Evolutionary conservation across 352 stramenopile genomes (phyloP).

Genomic region (Phytophthora sojae): DNA sequence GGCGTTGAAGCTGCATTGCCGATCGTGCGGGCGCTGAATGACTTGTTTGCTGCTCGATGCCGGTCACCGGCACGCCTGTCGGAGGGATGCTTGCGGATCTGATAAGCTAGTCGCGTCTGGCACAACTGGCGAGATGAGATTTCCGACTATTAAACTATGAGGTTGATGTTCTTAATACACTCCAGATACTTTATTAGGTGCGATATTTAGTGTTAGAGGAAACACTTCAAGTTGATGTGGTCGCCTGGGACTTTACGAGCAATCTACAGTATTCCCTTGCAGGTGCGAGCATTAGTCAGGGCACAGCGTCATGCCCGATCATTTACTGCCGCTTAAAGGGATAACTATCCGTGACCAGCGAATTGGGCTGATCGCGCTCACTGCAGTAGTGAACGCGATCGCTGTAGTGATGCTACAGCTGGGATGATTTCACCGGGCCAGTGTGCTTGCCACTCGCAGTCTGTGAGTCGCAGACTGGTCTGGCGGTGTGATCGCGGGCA

Average conservation of each 20-base stretch:
- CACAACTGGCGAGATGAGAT: background rate
- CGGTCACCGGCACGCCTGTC: background rate
- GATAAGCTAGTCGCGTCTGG: background rate
- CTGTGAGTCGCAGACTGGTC: too few species aligned
- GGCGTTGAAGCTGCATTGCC: slow-evolving; percentile 10
- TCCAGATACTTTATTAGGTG: background rate
- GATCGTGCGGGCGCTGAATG: background rate
- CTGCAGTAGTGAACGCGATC: too few species aligned
- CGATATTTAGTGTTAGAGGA: background rate
- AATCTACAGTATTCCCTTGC: background rate
- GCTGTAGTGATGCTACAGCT: too few species aligned
- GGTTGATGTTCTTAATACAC: background rate
- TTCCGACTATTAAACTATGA: background rate
- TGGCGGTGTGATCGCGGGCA: background rate
- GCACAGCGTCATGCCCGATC: too few species aligned
- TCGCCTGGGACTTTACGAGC: background rate
- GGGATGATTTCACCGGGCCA: too few species aligned
- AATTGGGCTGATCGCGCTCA: too few species aligned
- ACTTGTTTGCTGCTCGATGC: background rate
- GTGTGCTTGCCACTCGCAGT: too few species aligned
- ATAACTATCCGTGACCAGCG: too few species aligned
- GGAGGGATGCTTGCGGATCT: background rate
- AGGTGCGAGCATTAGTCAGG: background rate
- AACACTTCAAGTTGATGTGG: background rate
- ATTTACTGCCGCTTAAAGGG: too few species aligned